Conservation (phyloP, 768 basidiomycete genomes). For the Amanita fuliginea region DNA sequence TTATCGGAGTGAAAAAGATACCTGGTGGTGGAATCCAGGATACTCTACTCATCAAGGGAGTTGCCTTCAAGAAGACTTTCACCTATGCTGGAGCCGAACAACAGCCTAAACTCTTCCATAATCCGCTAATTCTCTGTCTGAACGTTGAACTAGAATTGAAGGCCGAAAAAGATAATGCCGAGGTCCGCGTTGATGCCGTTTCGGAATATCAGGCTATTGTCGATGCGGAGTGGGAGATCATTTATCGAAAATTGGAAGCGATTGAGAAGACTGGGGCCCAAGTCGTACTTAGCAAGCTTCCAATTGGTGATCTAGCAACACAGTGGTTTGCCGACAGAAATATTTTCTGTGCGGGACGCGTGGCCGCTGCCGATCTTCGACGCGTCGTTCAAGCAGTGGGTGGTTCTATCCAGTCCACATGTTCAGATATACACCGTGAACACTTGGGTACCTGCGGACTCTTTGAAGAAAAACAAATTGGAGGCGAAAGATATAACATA, state of each 20-base stretch:
- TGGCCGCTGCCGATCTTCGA: constrained; percentile 80
- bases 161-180: constrained; percentile 98
- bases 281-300: constrained; percentile 94
- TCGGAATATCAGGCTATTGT: constrained; percentile 99
- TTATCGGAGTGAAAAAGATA: constrained; percentile 97
- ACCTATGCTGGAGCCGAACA: constrained; percentile 99
- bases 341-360: constrained; percentile 98
- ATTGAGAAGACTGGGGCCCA: constrained; percentile 96
- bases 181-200: constrained; percentile 93
- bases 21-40: constrained; percentile 98
- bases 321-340: constrained; percentile 99
- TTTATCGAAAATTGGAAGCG: constrained; percentile 92
- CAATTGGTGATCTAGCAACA: constrained; percentile 96
- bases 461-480: constrained; percentile 93
- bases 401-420: constrained; percentile 90
- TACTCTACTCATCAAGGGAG: constrained; percentile 79
- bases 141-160: constrained; percentile 99
- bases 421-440: constrained; percentile 81
- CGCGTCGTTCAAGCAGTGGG: constrained; percentile 95
- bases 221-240: constrained; percentile 99
- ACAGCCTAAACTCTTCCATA: constrained; percentile 85
- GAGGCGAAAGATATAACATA: constrained; percentile 92
- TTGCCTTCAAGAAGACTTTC: constrained; percentile 99
- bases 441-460: constrained; percentile 89
- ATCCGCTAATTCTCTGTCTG: constrained; percentile 86